Evolutionary conservation across 139 green algal species (phyloP).

Genomic region (Chlamydomonas sp.): DNA sequence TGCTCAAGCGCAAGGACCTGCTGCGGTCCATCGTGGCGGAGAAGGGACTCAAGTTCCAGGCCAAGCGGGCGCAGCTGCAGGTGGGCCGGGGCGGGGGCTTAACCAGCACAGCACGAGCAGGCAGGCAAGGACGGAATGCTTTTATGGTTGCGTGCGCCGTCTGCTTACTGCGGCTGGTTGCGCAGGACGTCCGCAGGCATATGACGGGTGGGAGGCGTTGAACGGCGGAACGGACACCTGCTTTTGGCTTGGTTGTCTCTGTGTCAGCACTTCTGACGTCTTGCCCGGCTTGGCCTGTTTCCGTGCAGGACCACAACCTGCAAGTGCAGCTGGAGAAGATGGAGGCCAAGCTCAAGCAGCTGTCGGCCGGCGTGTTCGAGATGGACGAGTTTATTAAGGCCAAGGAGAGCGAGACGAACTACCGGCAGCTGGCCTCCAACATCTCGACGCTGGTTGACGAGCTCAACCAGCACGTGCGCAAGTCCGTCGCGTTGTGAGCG

Average conservation of each 20-base stretch:
- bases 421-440: conserved; percentile 41
- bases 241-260: background rate
- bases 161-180: too few species aligned
- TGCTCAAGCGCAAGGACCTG: conserved; percentile 59
- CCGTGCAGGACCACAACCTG: conserved; percentile 31
- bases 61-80: conserved; percentile 58
- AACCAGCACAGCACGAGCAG: too few species aligned
- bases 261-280: too few species aligned
- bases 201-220: background rate
- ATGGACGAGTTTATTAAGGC: conserved; percentile 54
- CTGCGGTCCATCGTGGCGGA: conserved; percentile 49
- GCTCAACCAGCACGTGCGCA: conserved; percentile 45
- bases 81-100: background rate
- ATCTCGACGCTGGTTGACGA: conserved; percentile 49
- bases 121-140: too few species aligned
- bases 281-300: too few species aligned
- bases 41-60: conserved; percentile 56
- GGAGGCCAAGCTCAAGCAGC: conserved; percentile 46
- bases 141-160: too few species aligned
- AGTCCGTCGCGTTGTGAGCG: conserved; percentile 34
- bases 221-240: background rate
- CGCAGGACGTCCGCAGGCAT: too few species aligned
- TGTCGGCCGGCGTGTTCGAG: conserved; percentile 24
- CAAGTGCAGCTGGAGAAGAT: conserved; percentile 61
- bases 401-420: conserved; percentile 61